Evolutionary conservation across 768 basidiomycete species (phyloP).

Genomic region (Lactarius hengduanensis): DNA sequence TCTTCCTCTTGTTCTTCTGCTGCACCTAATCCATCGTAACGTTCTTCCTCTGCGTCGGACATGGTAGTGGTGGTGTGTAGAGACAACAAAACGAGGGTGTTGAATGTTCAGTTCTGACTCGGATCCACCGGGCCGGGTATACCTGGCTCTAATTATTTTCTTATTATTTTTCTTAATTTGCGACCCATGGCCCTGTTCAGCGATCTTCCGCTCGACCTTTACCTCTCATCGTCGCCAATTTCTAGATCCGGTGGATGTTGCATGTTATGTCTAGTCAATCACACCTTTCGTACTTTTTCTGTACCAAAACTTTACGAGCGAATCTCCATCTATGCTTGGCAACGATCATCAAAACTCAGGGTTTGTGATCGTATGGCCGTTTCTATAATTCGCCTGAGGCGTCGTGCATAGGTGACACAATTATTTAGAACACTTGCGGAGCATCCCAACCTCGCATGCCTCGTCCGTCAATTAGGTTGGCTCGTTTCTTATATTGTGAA

Average conservation of each 20-base stretch:
- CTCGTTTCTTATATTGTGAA: background rate
- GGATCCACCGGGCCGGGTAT: too few species aligned
- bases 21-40: conserved; percentile 32
- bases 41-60: conserved; percentile 46
- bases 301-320: conserved; percentile 53
- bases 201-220: conserved; percentile 69
- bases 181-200: conserved; percentile 41
- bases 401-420: conserved; percentile 48
- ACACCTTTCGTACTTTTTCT: conserved; percentile 51
- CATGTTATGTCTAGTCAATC: conserved; percentile 56
- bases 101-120: background rate
- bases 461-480: conserved; percentile 60
- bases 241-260: conserved; percentile 52
- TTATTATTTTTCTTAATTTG: too few species aligned
- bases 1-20: conserved; percentile 34
- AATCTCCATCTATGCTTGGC: conserved; percentile 68
- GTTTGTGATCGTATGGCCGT: conserved; percentile 35
- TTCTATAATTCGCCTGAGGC: background rate
- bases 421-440: conserved; percentile 61
- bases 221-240: conserved; percentile 54
- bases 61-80: conserved; percentile 34
- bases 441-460: conserved; percentile 53
- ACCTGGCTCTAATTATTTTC: too few species aligned
- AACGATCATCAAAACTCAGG: conserved; percentile 60
- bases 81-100: background rate